A percentile compares a stretch with the other conserved stretches of the same genome.
phyloP scores from a whole-genome alignment of 306 rosid species.

The Mimosa pudica region DNA sequence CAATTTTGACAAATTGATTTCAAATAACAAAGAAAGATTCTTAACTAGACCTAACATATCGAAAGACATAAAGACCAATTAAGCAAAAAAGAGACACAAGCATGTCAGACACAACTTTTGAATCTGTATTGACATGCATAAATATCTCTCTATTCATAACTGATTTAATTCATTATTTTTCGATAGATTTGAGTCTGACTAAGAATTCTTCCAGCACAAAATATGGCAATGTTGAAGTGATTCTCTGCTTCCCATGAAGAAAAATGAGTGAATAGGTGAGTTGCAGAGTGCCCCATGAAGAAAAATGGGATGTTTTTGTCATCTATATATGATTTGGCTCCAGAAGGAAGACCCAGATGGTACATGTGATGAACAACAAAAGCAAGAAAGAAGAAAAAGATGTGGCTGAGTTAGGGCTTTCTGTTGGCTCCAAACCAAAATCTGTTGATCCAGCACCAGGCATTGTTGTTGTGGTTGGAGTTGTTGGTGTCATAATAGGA shows the following conservation, averaged over 20 bases:
- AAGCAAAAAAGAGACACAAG: not conserved
- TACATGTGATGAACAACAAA: constrained; percentile 45
- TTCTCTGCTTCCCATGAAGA: constrained; percentile 42
- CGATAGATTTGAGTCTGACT: not conserved
- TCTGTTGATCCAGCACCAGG: constrained; percentile 61
- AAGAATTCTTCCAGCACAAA: not conserved
- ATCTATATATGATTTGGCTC: constrained; percentile 47
- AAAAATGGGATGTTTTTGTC: constrained; percentile 37
- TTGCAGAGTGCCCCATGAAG: constrained; percentile 55
- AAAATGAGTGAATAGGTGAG: constrained; percentile 42
- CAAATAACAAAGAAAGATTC: constrained; percentile 22
- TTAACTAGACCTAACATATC: not conserved
- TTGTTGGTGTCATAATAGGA: constrained; percentile 30
- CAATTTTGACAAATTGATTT: constrained; percentile 41
- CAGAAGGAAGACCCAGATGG: constrained; percentile 52
- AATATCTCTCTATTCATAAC: not conserved
- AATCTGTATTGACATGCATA: not conserved
- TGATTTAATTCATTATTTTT: not conserved
- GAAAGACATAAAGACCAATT: not conserved
- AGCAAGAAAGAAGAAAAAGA: constrained; percentile 43
- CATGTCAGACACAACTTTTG: constrained; percentile 1
- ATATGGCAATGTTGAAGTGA: constrained; percentile 25
- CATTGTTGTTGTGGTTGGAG: constrained; percentile 31
- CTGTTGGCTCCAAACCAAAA: constrained; percentile 71
- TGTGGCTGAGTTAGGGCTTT: constrained; percentile 60